Evolutionary conservation across 805 yeast species (phyloP).

Genomic region (Cyberlindnera veronae): DNA sequence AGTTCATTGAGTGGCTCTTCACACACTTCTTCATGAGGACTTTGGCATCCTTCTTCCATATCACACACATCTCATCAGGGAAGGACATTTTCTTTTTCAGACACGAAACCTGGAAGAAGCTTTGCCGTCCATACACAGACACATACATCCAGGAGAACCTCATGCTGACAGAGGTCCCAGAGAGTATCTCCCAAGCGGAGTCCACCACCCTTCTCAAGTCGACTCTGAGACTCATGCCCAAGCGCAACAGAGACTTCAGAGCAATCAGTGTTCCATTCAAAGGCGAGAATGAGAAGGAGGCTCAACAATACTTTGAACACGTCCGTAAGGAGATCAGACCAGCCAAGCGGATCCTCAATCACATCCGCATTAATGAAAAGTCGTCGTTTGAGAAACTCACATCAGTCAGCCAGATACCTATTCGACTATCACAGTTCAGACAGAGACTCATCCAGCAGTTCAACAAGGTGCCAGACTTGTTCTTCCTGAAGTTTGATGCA

Average conservation of each 20-base stretch:
- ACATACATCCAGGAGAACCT: slow-evolving; percentile 41
- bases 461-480: slow-evolving; percentile 35
- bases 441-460: slow-evolving; percentile 15
- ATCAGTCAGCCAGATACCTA: slow-evolving; percentile 46
- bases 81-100: slow-evolving; percentile 46
- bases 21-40: slow-evolving; percentile 41
- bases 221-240: slow-evolving; percentile 53
- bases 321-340: slow-evolving; percentile 42
- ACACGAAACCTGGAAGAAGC: slow-evolving; percentile 52
- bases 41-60: slow-evolving; percentile 57
- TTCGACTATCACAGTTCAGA: slow-evolving; percentile 37
- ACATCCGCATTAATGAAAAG: slow-evolving; percentile 29
- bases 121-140: slow-evolving; percentile 40
- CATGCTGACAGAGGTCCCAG: slow-evolving; percentile 17
- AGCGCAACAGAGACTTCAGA: slow-evolving; percentile 51
- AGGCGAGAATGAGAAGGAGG: slow-evolving; percentile 33
- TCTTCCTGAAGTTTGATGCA: slow-evolving; percentile 70
- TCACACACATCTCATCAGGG: slow-evolving; percentile 51
- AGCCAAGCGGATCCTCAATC: slow-evolving; percentile 34
- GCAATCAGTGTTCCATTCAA: slow-evolving; percentile 53
- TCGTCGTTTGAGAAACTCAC: slow-evolving; percentile 32
- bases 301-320: slow-evolving; percentile 32
- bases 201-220: slow-evolving; percentile 27
- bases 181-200: slow-evolving; percentile 17
- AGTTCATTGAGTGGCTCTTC: slow-evolving; percentile 60